phyloP scores from a whole-genome alignment of 257 asterid species.

The Solanum corneliomulleri region DNA sequence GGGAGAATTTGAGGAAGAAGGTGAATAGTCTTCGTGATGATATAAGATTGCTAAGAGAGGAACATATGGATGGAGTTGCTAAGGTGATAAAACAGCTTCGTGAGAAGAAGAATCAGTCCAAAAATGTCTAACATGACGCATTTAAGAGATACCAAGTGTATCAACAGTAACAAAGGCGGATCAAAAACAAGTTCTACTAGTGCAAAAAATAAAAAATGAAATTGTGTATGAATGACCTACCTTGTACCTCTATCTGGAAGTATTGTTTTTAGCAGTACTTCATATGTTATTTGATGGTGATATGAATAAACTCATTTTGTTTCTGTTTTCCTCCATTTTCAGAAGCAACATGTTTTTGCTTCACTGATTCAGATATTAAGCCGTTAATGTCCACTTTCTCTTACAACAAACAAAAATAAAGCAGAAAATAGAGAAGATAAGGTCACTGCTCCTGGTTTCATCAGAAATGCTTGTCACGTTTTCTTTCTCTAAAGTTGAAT shows the following conservation, averaged over 20 bases:
- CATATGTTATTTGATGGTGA: neutral
- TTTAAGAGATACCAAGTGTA: neutral
- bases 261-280: neutral
- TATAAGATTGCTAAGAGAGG: neutral
- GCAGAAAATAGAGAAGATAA: neutral
- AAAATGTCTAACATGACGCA: neutral
- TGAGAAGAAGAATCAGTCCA: neutral
- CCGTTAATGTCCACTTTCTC: neutral
- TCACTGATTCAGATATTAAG: neutral
- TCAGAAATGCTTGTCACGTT: neutral
- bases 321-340: neutral
- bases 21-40: neutral
- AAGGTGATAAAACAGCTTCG: neutral
- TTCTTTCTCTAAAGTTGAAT: neutral
- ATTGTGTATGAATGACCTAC: neutral
- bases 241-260: neutral
- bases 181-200: neutral
- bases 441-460: neutral
- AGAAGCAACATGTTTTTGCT: neutral
- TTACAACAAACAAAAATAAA: neutral
- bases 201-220: neutral
- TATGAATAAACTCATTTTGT: neutral
- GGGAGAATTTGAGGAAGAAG: neutral
- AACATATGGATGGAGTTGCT: neutral
- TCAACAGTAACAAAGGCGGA: neutral